A percentile compares a stretch with the other conserved stretches of the same genome.
phyloP scores from a whole-genome alignment of 371 early-diverging fungal species.

The Mortierella sp. region DNA sequence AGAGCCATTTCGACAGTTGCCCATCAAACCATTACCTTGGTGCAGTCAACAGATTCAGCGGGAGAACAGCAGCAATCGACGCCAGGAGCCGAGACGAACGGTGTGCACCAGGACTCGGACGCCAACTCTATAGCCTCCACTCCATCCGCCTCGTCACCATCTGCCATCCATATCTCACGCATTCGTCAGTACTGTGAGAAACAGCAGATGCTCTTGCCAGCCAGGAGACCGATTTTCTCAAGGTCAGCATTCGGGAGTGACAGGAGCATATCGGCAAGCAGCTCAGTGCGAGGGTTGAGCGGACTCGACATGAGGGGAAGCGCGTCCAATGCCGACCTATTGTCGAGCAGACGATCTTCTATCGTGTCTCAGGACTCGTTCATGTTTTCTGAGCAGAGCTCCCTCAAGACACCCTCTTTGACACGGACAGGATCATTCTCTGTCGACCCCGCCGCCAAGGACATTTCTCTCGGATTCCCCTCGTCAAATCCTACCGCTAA shows the following conservation, averaged over 20 bases:
- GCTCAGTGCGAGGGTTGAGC: conserved; percentile 19
- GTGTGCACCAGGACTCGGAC: background rate
- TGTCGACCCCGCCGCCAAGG: conserved; percentile 7
- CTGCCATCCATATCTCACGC: conserved; percentile 31
- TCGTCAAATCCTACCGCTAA: background rate
- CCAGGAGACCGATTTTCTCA: conserved; percentile 53
- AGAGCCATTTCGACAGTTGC: conserved; percentile 41
- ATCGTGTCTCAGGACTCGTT: conserved; percentile 53
- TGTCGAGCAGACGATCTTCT: conserved; percentile 50
- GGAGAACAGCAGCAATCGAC: conserved; percentile 21
- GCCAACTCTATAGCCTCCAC: conserved; percentile 12
- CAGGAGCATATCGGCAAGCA: conserved; percentile 28
- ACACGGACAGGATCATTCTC: conserved; percentile 45
- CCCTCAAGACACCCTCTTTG: conserved; percentile 35
- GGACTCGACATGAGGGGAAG: conserved; percentile 19
- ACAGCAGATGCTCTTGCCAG: conserved; percentile 53
- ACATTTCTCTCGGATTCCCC: background rate
- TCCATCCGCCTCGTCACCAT: conserved; percentile 30
- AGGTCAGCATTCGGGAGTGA: conserved; percentile 39
- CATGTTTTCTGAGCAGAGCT: conserved; percentile 46
- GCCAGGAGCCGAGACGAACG: conserved; percentile 2
- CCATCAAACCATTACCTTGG: conserved; percentile 27
- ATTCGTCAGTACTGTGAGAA: conserved; percentile 56
- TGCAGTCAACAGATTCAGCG: conserved; percentile 9
- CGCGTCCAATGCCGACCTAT: conserved; percentile 15